Base-by-base conservation (phyloP, 2,329 filamentous ascomycete genomes). In the Scortechinia acanthostroma region DNA sequence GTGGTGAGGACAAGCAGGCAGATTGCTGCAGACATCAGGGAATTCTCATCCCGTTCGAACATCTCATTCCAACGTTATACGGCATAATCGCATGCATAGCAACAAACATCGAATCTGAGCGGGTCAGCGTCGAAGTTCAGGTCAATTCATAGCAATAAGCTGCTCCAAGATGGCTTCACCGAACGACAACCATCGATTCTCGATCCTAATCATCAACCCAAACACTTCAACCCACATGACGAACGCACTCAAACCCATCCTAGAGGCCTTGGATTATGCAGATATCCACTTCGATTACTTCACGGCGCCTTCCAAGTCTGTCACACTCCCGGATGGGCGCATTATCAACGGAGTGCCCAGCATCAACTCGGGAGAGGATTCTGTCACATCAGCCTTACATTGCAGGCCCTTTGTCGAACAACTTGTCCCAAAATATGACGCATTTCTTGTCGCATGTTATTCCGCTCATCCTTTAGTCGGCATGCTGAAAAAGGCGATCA, bases 381-480 rank as follows among this genome's bases (percentile, higher is more conserved):
- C 77, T 3, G 61, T 61, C 14, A 61, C 68, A 40, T 80, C 75
- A 16, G 71, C 76, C 17, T 40, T 13, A 13, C 10, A 40, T 40
- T 40, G 35, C 1, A 57, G 69, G 19, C 66, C 75, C 51, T 78
- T 76, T 53, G 63, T 77, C n/a, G 68, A 71, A 4, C 62, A 68
- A 40, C 58, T 82, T 19, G 57, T 73, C 22, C 47, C 57, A 21
- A 48, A 58, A 23, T 64, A 81, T 56, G 75, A 83, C 54, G 81
- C 66, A 17, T 82, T 85, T 55, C 69, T 87, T 13, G 70, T 87
- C 15, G 81, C 81, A 33, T 87, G 83, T 61, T 87, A 84, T 61
- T 82, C 77, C 35, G 71, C 75, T 15, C 83, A 87, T 54, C 80
- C 83, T 1, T 71, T 87, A 1, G 79, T 86, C 1, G 64, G 67